Percentiles rank a stretch among this genome's conserved stretches.
phyloP scores from a whole-genome alignment of 345 rosid species.

The Camelina laxa region DNA sequence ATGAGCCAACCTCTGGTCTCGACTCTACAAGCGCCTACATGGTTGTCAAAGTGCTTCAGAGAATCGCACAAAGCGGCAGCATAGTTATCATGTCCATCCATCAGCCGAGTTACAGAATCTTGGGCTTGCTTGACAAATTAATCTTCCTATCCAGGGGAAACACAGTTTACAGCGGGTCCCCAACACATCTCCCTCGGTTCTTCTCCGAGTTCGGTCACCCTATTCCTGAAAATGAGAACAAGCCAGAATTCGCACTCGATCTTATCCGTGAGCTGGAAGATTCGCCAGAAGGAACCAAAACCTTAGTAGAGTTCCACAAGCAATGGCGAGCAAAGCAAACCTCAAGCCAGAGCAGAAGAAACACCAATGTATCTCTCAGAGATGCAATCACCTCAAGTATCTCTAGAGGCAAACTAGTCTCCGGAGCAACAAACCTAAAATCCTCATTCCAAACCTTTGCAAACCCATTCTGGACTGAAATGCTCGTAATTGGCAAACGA shows the following conservation, averaged over 20 bases:
- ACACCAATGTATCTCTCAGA: conserved; percentile 55
- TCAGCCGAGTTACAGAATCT: conserved; percentile 90
- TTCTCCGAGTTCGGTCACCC: conserved; percentile 79
- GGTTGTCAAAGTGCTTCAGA: conserved; percentile 90
- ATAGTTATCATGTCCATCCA: conserved; percentile 91
- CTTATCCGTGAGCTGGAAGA: conserved; percentile 85
- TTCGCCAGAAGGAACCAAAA: conserved; percentile 63
- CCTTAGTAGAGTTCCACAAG: conserved; percentile 73
- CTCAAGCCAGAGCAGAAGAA: conserved; percentile 29
- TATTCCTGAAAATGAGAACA: conserved; percentile 79
- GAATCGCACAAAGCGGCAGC: conserved; percentile 86
- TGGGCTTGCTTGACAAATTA: conserved; percentile 69
- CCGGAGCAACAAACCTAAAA: conserved; percentile 55
- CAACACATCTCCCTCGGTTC: conserved; percentile 56
- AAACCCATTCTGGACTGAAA: conserved; percentile 81
- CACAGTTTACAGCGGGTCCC: conserved; percentile 74
- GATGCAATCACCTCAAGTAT: conserved; percentile 82
- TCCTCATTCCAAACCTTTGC: conserved; percentile 75
- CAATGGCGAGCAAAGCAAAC: conserved; percentile 53
- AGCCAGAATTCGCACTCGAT: conserved; percentile 83
- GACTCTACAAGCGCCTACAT: conserved; percentile 93
- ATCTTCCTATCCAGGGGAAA: conserved; percentile 81
- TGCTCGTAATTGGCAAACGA: conserved; percentile 67
- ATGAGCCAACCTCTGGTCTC: conserved; percentile 93
- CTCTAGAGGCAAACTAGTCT: conserved; percentile 78